Evolutionary conservation across 108 stramenopile species (phyloP).

Genomic region (Cyclotella kingstonii): DNA sequence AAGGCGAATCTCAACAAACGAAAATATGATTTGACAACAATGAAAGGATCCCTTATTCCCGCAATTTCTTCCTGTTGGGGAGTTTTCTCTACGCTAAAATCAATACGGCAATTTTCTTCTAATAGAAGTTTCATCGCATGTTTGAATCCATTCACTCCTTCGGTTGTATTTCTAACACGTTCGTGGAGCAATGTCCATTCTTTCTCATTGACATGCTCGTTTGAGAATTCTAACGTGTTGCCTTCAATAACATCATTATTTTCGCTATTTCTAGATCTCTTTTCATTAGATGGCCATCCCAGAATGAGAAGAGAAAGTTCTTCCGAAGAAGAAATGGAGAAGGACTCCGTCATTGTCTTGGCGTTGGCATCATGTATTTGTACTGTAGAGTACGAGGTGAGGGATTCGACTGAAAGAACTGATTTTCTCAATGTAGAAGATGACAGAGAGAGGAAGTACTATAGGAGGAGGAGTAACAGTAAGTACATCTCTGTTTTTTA

Average conservation of each 20-base stretch:
- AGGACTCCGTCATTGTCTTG: conserved; percentile 2
- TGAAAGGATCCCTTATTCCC: conserved; percentile 8
- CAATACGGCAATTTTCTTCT: not conserved
- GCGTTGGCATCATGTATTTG: too few species aligned
- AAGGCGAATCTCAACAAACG: conserved; percentile 13
- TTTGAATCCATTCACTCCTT: conserved; percentile 5
- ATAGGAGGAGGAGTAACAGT: too few species aligned
- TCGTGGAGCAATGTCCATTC: conserved; percentile 1
- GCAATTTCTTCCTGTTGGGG: too few species aligned
- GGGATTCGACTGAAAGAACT: too few species aligned
- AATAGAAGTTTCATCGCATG: not conserved
- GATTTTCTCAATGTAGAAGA: too few species aligned
- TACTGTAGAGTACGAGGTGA: too few species aligned
- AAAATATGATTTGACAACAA: conserved; percentile 14
- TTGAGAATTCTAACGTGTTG: not conserved
- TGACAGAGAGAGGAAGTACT: too few species aligned
- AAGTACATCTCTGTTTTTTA: too few species aligned
- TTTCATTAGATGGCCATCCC: not conserved
- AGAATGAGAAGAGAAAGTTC: not conserved
- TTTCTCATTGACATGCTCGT: not conserved
- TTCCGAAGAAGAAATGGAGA: not conserved
- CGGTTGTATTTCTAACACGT: not conserved
- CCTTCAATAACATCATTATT: not conserved
- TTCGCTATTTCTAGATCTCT: not conserved
- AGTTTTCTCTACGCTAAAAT: not conserved